Evolutionary conservation across 306 rosid genomes (phyloP), one percentile per base, ranked within the genome.

Genomic region (Echinosophora koreensis): DNA sequence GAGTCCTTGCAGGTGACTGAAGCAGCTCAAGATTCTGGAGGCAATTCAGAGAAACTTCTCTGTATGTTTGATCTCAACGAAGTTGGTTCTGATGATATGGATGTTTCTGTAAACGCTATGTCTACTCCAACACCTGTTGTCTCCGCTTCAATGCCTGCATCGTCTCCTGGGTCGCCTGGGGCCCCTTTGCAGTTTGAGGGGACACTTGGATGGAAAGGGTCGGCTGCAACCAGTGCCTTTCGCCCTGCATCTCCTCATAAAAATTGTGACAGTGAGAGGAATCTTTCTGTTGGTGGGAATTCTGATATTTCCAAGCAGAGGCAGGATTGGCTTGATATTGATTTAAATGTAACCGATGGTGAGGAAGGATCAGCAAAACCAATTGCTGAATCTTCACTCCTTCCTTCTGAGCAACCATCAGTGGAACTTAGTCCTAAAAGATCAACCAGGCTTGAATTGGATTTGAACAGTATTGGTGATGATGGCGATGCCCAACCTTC

Each of bases 171-270:
- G 72, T 73, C 89, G 81, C 97, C 90, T 3, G 61, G 28, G 38
- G 72, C 90, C 38, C 98, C 97, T 77, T 71, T 89, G 80, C 92
- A 82, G 87, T 92, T 96, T 85, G 94, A 86, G 77, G 98, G 98
- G 62, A 66, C 91, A 27, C 93, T 87, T 81, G 98, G 98, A 73
- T 89, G 97, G 97, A 92, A 85, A 86, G 98, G 97, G 67, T 89
- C 97, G 38, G 98, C 96, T 65, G 94, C 89, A 60, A 92, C 95
- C 76, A 92, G 99, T 81, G 99, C 97, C 74, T 95, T 92, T 71
- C 98, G 93, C 30, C 97, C 92, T 82, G 98, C 97, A 69, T 96
- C 99, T 55, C 98, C 97, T 51, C 88, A 92, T 15, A 89, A 83
- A 84, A 63, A 52, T 88, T 81, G 81, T 14, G 94, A 84, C 67